Conservation (phyloP, 345 rosid genomes). For the Atalantia buxifolia region DNA sequence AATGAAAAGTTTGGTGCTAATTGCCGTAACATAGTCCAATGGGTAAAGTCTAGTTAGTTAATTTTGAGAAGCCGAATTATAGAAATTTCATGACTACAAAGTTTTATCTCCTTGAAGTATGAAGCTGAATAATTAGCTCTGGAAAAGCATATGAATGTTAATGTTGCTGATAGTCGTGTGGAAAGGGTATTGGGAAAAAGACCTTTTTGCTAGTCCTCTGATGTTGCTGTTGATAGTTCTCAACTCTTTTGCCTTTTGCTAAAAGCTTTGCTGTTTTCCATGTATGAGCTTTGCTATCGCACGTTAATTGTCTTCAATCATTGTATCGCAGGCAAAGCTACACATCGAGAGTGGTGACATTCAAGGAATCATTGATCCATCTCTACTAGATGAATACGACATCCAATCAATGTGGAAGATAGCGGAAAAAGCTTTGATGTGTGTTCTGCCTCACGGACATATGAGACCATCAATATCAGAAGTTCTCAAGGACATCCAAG, state of each 20-base stretch:
- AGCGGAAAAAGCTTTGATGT: constrained; percentile 89
- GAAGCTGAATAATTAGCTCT: neutral
- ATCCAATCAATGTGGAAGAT: constrained; percentile 99
- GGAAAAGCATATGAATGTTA: neutral
- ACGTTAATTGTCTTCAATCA: constrained; percentile 1
- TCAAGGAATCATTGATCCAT: constrained; percentile 83
- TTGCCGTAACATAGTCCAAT: constrained; percentile 96
- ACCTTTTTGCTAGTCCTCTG: neutral
- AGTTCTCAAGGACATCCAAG: constrained; percentile 94
- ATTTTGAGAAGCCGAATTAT: neutral
- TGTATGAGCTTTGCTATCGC: neutral
- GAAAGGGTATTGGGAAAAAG: neutral
- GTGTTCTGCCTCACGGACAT: constrained; percentile 88
- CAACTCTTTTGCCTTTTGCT: neutral
- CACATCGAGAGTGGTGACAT: constrained; percentile 97
- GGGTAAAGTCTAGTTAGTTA: constrained; percentile 55
- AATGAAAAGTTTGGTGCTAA: constrained; percentile 82
- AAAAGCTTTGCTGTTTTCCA: neutral
- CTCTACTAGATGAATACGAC: constrained; percentile 60
- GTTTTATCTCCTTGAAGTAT: neutral
- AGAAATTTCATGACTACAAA: neutral
- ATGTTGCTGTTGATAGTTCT: neutral
- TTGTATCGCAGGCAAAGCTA: constrained; percentile 59
- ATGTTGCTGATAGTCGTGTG: neutral
- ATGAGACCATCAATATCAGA: constrained; percentile 93